A percentile compares a stretch with the other conserved stretches of the same genome.
phyloP scores from a whole-genome alignment of 129 eudicot genomes.

The Deinandra increscens region DNA sequence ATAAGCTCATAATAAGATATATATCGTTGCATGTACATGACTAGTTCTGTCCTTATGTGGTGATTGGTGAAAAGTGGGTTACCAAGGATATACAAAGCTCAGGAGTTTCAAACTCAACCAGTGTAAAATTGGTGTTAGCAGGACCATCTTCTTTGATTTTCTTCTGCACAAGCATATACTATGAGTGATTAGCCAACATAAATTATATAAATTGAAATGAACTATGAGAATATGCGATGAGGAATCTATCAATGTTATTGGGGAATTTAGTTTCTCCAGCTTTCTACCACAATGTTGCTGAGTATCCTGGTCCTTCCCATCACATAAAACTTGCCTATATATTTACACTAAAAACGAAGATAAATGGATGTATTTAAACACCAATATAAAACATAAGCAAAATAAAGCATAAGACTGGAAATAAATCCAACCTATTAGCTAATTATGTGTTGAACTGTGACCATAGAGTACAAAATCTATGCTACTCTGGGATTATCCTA shows the following conservation, averaged over 20 bases:
- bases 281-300: slow-evolving; percentile 22
- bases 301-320: slow-evolving; percentile 20
- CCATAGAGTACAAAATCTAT: too few relatives aligned
- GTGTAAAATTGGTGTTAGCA: slow-evolving; percentile 23
- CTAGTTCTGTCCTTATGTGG: slow-evolving; percentile 15
- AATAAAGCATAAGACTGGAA: too few relatives aligned
- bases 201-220: neutral
- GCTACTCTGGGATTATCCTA: too few relatives aligned
- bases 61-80: slow-evolving; percentile 17
- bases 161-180: slow-evolving; percentile 49
- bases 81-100: slow-evolving; percentile 59
- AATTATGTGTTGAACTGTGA: too few relatives aligned
- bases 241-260: neutral
- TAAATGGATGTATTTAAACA: too few relatives aligned
- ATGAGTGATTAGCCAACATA: slow-evolving; percentile 23
- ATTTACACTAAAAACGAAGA: slow-evolving; percentile 4
- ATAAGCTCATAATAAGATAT: slow-evolving; percentile 21
- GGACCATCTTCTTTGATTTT: slow-evolving; percentile 36
- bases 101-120: slow-evolving; percentile 63
- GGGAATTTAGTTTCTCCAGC: slow-evolving; percentile 17
- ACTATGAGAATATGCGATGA: neutral
- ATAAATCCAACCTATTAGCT: too few relatives aligned
- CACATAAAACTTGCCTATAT: slow-evolving; percentile 14
- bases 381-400: slow-evolving; percentile 4
- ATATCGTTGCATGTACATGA: neutral